Evolutionary conservation across 768 basidiomycete genomes (phyloP), one percentile per base, ranked within the genome.

Genomic region (Lentinula sp.): DNA sequence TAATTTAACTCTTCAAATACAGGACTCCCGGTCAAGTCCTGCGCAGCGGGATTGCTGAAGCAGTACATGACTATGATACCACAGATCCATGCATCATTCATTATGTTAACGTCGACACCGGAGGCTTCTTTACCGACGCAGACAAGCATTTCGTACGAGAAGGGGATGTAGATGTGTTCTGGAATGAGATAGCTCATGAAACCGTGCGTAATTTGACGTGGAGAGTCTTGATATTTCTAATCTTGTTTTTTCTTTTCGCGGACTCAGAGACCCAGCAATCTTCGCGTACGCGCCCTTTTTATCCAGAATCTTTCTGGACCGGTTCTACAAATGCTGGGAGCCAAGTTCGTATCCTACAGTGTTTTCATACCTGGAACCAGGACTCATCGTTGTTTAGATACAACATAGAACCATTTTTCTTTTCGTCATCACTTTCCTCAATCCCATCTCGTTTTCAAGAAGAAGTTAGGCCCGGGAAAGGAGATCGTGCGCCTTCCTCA

Each of bases 371-470:
- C 3, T 28, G 4, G 28, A 23, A 15, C 9, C 32, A 2, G 37
- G 15, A 57, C 42, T 48, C 18, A 60, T 16, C 49, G 4, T 46
- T 35, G 10, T 23, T 12, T 33, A 81, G 85, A 66, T 84, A 82
- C 59, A 73, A 74, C 46, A 74, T 86, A 60, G 85, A 86, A 63
- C 85, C 85, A 0, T 86, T 87, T 68, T 87, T 82, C 66, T 87
- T 85, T 67, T 82, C 84, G 0, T 85, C 84, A 1, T 81, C 84
- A 1, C 67, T 84, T 2, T 85, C 83, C 62, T 86, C 85, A 85
- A 88, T 87, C 63, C 86, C 86, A 2, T 83, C 84, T 1, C 79
- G 85, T 58, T 88, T 81, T 56, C 81, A 85, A 63, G 85, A 86
- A 64, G 79, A 76, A 53, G 60, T 78, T 0, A 39, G 64, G 4